Evolutionary conservation across 2,329 filamentous ascomycete genomes (phyloP).

Genomic region (Chlorencoelia australis): DNA sequence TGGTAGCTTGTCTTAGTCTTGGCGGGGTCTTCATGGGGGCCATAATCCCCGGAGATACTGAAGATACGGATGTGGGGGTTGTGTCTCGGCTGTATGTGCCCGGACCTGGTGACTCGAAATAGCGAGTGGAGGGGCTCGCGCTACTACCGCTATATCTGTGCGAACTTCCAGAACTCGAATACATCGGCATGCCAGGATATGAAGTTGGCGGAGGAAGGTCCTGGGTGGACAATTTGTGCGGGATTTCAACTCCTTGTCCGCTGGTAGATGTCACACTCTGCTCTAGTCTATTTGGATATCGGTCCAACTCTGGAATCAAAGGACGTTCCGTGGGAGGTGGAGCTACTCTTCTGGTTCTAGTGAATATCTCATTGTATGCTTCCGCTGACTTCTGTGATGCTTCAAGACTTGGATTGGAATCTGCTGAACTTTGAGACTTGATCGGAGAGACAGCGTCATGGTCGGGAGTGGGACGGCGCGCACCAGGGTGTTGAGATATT

Average conservation of each 20-base stretch:
- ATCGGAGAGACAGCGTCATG: constrained; percentile 14
- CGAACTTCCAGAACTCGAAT: constrained; percentile 25
- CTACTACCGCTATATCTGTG: constrained; percentile 41
- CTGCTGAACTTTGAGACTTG: constrained; percentile 11
- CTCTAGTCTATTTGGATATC: constrained; percentile 42
- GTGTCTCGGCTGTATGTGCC: constrained; percentile 67
- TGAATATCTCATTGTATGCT: constrained; percentile 33
- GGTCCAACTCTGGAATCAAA: constrained; percentile 47
- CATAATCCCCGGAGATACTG: constrained; percentile 57
- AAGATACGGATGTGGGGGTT: constrained; percentile 69
- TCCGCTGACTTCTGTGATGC: constrained; percentile 16
- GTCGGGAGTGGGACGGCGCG: constrained; percentile 17
- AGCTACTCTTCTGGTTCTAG: constrained; percentile 22
- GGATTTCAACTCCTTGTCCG: constrained; percentile 35
- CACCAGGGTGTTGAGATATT: constrained; percentile 30
- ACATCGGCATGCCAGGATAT: no score
- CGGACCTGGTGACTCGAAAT: constrained; percentile 61
- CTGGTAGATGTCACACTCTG: constrained; percentile 24
- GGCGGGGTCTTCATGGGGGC: constrained; percentile 31
- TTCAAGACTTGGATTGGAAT: constrained; percentile 16
- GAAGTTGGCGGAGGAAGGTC: constrained; percentile 58
- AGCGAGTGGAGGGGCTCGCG: constrained; percentile 64
- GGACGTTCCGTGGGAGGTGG: constrained; percentile 27
- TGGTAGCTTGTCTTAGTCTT: constrained; percentile 41
- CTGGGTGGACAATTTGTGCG: constrained; percentile 50